Evolutionary conservation across 1,284 basidiomycete genomes (phyloP).

Genomic region (Porodaedalea pini): DNA sequence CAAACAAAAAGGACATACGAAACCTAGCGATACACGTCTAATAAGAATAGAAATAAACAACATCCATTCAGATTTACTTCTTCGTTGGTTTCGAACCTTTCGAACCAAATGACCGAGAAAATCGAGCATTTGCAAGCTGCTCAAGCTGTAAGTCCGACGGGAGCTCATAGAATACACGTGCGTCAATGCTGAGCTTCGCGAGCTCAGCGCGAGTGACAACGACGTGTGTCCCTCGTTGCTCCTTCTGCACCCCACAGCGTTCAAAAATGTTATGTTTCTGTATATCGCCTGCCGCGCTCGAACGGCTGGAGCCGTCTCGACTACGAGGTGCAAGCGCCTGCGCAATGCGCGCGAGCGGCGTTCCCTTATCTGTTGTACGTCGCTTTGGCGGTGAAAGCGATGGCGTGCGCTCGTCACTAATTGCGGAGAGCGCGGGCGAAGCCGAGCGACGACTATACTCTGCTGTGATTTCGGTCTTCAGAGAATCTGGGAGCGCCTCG

Average conservation of each 20-base stretch:
- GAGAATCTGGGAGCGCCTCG: constrained; percentile 65
- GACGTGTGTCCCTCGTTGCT: constrained; percentile 31
- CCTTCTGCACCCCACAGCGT: constrained; percentile 22
- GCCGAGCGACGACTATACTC: constrained; percentile 60
- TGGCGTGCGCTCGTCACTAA: constrained; percentile 14
- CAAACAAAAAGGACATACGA: no score
- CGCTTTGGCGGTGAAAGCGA: constrained; percentile 11
- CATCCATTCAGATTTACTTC: constrained; percentile 1
- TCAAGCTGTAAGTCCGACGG: constrained; percentile 70
- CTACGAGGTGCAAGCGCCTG: constrained; percentile 57
- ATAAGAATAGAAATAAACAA: not conserved
- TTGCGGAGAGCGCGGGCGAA: constrained; percentile 36
- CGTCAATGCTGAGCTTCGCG: constrained; percentile 63
- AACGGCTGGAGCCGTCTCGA: constrained; percentile 34
- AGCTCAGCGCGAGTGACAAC: constrained; percentile 47
- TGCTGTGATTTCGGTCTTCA: constrained; percentile 65
- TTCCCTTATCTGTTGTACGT: constrained; percentile 16
- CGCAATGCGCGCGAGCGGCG: constrained; percentile 38
- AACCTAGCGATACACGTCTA: not conserved
- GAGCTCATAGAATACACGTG: constrained; percentile 60
- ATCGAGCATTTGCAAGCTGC: constrained; percentile 57
- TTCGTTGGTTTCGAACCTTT: not conserved
- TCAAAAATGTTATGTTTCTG: constrained; percentile 20
- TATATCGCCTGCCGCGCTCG: constrained; percentile 40
- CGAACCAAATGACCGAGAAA: constrained; percentile 43